Evolutionary conservation across 164 flowering plant genomes (phyloP), one percentile per base, ranked within the genome.

Genomic region (Paratinospora sagittata): DNA sequence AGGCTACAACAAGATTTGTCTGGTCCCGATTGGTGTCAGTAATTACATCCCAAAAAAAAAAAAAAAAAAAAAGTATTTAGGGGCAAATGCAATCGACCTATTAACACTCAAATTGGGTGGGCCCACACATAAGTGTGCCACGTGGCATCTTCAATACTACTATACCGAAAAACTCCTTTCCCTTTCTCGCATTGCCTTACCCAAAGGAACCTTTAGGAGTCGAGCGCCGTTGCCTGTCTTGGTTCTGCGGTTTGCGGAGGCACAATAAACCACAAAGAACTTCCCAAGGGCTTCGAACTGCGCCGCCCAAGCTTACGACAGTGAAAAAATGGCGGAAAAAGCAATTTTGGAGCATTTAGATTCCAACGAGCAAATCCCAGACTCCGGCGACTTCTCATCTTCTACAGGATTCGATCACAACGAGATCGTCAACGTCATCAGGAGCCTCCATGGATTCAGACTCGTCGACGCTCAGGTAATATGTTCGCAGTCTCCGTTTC

Each of bases 401-500:
- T 77, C 81, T 8, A 58, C 21, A 4, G 87, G 86, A 5, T 47
- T 92, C 73, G 88, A 84, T 43, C 98, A 95, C 78, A 81, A 78
- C 41, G 91, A 84, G 7, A 76, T 95, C 72, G 87, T 88, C 73
- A 91, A 89, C 69, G 78, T 85, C 77, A 77, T 89, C 82, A 92
- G 87, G 81, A 90, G 97, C 63, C 97, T 95, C 73, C 78, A 84
- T 62, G 97, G 93, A 11, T 89, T 86, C 80, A 36, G 78, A 57
- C 78, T 82, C 70, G 87, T 95, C 34, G 89, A 82, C 11, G 94
- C 92, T 55, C 76, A 87, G 94, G 98, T 92, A 8, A 57, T 68
- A 43, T 52, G n/a, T 5, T 55, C 61, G 8, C 26, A 21, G 24
- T 19, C 61, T n/a, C n/a, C n/a, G n/a, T n/a, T n/a, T n/a, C n/a